Evolutionary conservation across 2,329 filamentous ascomycete genomes (phyloP).

Genomic region (Aspergillus alliaceus): DNA sequence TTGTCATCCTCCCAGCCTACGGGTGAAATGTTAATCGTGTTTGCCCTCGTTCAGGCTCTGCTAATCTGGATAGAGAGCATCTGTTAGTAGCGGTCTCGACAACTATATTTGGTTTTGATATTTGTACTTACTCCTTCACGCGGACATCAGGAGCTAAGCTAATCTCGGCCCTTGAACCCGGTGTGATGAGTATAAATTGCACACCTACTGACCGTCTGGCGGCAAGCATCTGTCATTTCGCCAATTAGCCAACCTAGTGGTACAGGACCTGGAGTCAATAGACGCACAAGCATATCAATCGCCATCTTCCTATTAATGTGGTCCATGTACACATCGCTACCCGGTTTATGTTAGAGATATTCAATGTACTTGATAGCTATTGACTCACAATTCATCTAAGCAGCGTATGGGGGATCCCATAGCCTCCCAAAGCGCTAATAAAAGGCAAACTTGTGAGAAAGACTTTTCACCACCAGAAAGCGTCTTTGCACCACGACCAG

Average conservation of each 20-base stretch:
- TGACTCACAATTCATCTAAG: slow-evolving; percentile 79
- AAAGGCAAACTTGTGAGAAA: slow-evolving; percentile 91
- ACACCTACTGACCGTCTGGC: slow-evolving; percentile 83
- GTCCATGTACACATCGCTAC: slow-evolving; percentile 94
- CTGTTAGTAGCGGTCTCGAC: slow-evolving; percentile 1
- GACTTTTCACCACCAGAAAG: slow-evolving; percentile 96
- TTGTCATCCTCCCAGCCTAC: no score
- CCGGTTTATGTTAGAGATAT: slow-evolving; percentile 16
- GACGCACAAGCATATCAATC: slow-evolving; percentile 82
- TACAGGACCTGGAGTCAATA: neutral
- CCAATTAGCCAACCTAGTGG: slow-evolving; percentile 5
- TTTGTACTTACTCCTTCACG: slow-evolving; percentile 43
- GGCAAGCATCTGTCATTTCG: slow-evolving; percentile 65
- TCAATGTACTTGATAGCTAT: neutral
- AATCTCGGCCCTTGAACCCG: slow-evolving; percentile 70
- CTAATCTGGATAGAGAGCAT: slow-evolving; percentile 30
- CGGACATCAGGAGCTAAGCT: slow-evolving; percentile 45
- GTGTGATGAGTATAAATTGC: slow-evolving; percentile 95
- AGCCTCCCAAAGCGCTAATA: slow-evolving; percentile 93
- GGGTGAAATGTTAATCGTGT: slow-evolving; percentile 36
- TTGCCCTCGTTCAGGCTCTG: slow-evolving; percentile 47
- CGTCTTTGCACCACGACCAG: slow-evolving; percentile 83
- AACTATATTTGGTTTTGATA: neutral
- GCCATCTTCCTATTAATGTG: slow-evolving; percentile 90
- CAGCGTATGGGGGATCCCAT: slow-evolving; percentile 96